Conservation (phyloP, 176 grass and related monocot genomes). For the Hyparrhenia diplandra region DNA sequence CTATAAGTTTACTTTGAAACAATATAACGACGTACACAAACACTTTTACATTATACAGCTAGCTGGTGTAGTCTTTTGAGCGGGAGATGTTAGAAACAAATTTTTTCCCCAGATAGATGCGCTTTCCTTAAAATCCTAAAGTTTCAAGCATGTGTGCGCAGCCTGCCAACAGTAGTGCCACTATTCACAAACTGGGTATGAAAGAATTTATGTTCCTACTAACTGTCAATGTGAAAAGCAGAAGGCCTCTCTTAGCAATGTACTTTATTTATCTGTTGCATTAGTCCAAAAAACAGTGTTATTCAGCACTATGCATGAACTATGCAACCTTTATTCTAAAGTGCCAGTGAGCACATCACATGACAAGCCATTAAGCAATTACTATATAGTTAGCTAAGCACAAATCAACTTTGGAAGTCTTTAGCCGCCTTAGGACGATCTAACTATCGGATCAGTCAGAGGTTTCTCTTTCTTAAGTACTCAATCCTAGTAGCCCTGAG, state of each 20-base stretch:
- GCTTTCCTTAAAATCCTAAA: not conserved
- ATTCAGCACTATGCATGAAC: no score
- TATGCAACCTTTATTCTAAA: conserved; percentile 9
- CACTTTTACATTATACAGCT: no score
- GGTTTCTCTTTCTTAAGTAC: conserved; percentile 16
- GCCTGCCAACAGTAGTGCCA: not conserved
- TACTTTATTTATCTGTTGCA: not conserved
- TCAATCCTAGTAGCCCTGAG: not conserved
- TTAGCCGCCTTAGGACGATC: conserved; percentile 36
- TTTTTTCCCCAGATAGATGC: not conserved
- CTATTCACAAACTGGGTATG: not conserved
- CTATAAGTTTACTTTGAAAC: no score
- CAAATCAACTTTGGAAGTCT: conserved; percentile 18
- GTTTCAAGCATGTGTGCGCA: not conserved
- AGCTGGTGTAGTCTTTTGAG: no score
- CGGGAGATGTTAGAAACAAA: no score
- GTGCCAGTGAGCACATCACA: conserved; percentile 7
- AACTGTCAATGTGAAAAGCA: not conserved
- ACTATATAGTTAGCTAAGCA: conserved; percentile 15
- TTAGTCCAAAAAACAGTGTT: not conserved
- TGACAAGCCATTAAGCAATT: conserved; percentile 21
- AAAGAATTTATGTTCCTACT: not conserved
- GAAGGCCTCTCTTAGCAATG: not conserved
- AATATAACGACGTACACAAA: no score
- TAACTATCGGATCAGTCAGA: conserved; percentile 32